Evolutionary conservation across 306 rosid genomes (phyloP).

Genomic region (Trifolium dubium): DNA sequence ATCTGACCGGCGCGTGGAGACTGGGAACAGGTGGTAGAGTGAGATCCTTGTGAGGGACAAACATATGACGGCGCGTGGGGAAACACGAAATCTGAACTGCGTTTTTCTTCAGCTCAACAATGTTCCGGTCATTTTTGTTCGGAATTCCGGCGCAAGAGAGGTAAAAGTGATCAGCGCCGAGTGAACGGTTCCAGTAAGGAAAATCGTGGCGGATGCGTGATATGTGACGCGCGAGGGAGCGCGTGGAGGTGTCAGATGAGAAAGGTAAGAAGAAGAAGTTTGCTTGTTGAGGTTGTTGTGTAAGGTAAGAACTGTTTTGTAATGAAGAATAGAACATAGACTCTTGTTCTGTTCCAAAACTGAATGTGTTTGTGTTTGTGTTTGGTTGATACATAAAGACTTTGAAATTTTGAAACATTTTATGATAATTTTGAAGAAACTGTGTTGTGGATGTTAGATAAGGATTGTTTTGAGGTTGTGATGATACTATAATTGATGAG

Average conservation of each 20-base stretch:
- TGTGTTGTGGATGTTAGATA: conserved; percentile 56
- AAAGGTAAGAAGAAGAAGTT: conserved; percentile 72
- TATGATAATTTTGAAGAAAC: conserved; percentile 53
- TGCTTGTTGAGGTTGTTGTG: conserved; percentile 58
- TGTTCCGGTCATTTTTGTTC: conserved; percentile 50
- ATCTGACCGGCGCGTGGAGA: conserved; percentile 32
- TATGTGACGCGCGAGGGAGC: conserved; percentile 56
- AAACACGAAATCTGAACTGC: conserved; percentile 71
- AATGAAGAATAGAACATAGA: conserved; percentile 62
- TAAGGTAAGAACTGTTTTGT: conserved; percentile 47
- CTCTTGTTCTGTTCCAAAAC: conserved; percentile 41
- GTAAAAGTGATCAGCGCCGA: conserved; percentile 83
- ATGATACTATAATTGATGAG: neutral
- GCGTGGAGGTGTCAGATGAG: conserved; percentile 49
- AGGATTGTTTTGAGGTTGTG: conserved; percentile 41
- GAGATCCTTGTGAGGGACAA: conserved; percentile 75
- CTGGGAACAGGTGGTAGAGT: conserved; percentile 49
- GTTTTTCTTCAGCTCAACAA: conserved; percentile 74
- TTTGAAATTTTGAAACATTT: conserved; percentile 60
- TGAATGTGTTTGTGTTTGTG: conserved; percentile 32
- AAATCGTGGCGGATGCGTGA: conserved; percentile 40
- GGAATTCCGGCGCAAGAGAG: conserved; percentile 56
- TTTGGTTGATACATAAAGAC: conserved; percentile 59
- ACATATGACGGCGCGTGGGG: conserved; percentile 48
- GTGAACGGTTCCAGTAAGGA: conserved; percentile 83